These are phyloP conservation scores for Haplosporangium sp. DNA, from an alignment of 371 early-diverging fungal genomes.

Conservation along the genomic window DNA sequence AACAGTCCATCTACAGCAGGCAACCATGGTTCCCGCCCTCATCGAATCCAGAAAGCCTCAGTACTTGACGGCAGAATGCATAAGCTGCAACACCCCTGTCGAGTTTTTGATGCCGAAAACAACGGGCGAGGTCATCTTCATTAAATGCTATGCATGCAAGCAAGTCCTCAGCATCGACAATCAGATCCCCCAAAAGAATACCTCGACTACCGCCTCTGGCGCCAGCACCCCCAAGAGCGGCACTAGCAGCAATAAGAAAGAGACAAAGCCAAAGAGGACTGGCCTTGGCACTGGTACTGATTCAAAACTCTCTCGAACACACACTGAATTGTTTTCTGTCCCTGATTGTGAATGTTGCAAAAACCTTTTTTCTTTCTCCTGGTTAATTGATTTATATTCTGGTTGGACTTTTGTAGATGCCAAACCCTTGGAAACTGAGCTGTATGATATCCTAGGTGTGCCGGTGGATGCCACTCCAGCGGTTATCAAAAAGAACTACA, in stretches of 20 bases:
- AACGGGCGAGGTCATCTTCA: conserved; percentile 49
- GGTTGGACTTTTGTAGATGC: conserved; percentile 63
- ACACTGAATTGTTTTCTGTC: not conserved
- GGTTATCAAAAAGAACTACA: conserved; percentile 96
- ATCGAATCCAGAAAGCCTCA: conserved; percentile 60
- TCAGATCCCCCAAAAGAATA: conserved; percentile 39
- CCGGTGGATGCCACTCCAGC: conserved; percentile 80
- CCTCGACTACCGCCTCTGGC: conserved; percentile 24
- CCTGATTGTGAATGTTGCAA: not conserved
- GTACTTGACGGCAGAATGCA: conserved; percentile 63
- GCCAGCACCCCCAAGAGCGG: conserved; percentile 11
- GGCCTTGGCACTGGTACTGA: conserved; percentile 34
- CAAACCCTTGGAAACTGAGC: conserved; percentile 80
- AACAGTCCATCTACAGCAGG: not conserved
- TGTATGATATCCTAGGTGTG: conserved; percentile 93
- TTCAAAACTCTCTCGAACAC: not conserved
- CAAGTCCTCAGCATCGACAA: conserved; percentile 53
- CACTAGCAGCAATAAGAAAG: conserved; percentile 5
- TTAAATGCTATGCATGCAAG: conserved; percentile 57
- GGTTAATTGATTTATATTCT: not conserved
- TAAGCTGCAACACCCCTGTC: conserved; percentile 60
- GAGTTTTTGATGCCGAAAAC: conserved; percentile 64
- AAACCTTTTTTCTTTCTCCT: not conserved
- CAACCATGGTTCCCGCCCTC: conserved; percentile 45
- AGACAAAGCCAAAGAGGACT: conserved; percentile 26